These are phyloP conservation scores for Xylaria venustula DNA, from an alignment of 495 filamentous ascomycete species.

Conservation along the genomic window DNA sequence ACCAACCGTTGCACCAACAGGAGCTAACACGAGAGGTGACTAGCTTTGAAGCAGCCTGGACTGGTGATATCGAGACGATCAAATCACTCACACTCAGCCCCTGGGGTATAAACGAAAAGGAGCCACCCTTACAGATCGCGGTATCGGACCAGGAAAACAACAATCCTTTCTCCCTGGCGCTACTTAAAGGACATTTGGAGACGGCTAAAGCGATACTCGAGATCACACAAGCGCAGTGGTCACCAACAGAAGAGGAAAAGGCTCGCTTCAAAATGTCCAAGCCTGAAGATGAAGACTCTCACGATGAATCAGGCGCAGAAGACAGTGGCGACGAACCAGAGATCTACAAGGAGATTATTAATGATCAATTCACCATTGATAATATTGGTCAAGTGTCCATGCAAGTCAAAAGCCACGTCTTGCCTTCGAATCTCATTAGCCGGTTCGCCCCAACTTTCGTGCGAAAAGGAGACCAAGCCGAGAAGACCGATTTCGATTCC, in stretches of 20 bases:
- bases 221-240: conserved; percentile 66
- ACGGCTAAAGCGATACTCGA: conserved; percentile 62
- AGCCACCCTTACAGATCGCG: conserved; percentile 61
- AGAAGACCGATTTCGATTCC: not conserved
- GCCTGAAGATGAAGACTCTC: conserved; percentile 23
- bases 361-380: conserved; percentile 67
- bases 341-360: conserved; percentile 52
- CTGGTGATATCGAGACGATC: conserved; percentile 60
- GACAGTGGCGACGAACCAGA: conserved; percentile 38
- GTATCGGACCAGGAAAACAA: conserved; percentile 43
- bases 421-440: conserved; percentile 45
- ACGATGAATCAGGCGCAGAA: conserved; percentile 28
- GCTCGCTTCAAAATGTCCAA: conserved; percentile 47
- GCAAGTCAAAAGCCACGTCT: conserved; percentile 58
- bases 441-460: conserved; percentile 26
- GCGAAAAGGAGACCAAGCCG: conserved; percentile 17
- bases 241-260: conserved; percentile 40
- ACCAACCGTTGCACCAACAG: not conserved
- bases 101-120: conserved; percentile 45
- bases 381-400: conserved; percentile 63
- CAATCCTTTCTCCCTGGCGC: conserved; percentile 62
- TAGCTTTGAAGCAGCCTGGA: conserved; percentile 68
- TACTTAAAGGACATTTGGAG: conserved; percentile 59
- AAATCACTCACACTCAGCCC: conserved; percentile 46
- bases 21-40: not conserved